Evolutionary conservation across 2,329 filamentous ascomycete genomes (phyloP).

Genomic region (Tothia fuscella): DNA sequence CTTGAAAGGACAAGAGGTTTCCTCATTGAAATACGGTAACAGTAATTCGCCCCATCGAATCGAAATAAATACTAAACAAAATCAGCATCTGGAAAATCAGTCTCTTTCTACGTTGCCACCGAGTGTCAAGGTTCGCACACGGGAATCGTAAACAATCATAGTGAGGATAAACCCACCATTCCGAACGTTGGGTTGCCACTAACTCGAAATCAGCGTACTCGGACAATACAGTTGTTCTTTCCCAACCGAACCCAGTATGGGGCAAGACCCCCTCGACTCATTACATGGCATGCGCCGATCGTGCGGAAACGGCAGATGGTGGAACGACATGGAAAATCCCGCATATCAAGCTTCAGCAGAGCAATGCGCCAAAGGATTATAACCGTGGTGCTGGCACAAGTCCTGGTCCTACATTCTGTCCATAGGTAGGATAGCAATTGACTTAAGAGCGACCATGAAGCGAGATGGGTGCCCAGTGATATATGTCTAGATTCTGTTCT

Average conservation of each 20-base stretch:
- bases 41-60: not conserved
- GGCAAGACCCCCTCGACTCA: not conserved
- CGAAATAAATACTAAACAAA: not conserved
- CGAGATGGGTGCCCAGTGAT: no score
- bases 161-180: not conserved
- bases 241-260: conserved; percentile 1
- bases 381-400: no score
- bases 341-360: conserved; percentile 8
- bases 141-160: conserved; percentile 1
- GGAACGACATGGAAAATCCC: conserved; percentile 6
- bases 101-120: conserved; percentile 5
- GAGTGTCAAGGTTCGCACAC: conserved; percentile 6
- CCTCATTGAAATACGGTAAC: not conserved
- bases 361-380: conserved; percentile 2
- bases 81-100: conserved; percentile 5
- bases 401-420: no score
- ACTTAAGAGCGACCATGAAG: no score
- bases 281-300: conserved; percentile 4
- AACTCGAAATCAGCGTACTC: not conserved
- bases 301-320: conserved; percentile 1
- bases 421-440: no score
- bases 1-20: conserved; percentile 4
- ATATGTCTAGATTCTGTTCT: no score
- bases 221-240: conserved; percentile 7
- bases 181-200: not conserved